Conservation (phyloP, 129 eudicot genomes). For the Lonicera japonica region DNA sequence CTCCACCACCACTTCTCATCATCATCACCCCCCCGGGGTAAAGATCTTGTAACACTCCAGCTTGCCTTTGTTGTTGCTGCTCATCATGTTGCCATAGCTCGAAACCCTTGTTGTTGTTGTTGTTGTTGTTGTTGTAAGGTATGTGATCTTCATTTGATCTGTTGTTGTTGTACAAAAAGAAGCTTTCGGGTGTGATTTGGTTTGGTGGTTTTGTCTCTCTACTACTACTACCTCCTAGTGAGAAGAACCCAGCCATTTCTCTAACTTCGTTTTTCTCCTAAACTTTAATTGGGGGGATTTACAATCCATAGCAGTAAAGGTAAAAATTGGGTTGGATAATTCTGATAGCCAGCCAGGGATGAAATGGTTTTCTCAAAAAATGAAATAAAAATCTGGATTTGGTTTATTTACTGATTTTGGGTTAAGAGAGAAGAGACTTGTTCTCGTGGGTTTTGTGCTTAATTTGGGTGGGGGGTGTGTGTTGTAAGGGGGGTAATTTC, state of each 20-base stretch:
- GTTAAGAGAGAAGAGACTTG: not conserved
- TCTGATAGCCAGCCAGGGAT: not conserved
- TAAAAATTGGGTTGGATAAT: not conserved
- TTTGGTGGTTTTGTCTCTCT: not conserved
- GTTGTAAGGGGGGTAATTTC: not conserved
- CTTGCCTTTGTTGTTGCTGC: constrained; percentile 24
- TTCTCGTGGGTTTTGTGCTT: not conserved
- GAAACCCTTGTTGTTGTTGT: constrained; percentile 27
- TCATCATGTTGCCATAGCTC: constrained; percentile 52
- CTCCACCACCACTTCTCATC: constrained; percentile 33
- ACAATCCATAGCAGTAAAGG: constrained; percentile 45
- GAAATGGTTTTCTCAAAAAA: not conserved
- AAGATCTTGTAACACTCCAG: constrained; percentile 24
- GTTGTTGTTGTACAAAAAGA: constrained; percentile 20
- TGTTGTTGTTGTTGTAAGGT: constrained; percentile 23
- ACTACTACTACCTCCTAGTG: constrained; percentile 47
- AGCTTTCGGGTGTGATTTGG: constrained; percentile 26
- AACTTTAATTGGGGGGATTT: constrained; percentile 41
- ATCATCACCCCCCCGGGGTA: constrained; percentile 26
- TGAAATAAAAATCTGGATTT: not conserved
- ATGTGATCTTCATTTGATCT: not conserved
- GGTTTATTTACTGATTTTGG: not conserved
- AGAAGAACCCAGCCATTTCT: constrained; percentile 77
- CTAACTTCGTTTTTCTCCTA: constrained; percentile 8
- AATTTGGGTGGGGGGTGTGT: not conserved